A percentile compares a stretch with the other conserved stretches of the same genome.
Conservation (phyloP, 306 rosid genomes). For the Trifolium dubium region DNA sequence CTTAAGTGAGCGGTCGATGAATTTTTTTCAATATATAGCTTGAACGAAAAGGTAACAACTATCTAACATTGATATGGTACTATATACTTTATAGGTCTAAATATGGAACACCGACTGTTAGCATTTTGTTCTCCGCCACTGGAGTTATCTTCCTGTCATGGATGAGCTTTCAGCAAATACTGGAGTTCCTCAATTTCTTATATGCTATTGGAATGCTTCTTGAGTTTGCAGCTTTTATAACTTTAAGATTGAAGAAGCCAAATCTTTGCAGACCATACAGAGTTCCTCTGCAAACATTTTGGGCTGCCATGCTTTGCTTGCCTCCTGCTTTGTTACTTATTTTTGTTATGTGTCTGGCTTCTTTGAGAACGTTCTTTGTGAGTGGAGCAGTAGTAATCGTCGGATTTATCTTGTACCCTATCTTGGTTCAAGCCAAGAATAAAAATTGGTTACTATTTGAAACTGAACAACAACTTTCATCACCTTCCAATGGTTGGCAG, state of each 20-base stretch:
- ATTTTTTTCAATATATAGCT: not conserved
- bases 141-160: conserved; percentile 91
- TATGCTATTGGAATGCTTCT: conserved; percentile 90
- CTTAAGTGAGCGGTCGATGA: not conserved
- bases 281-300: conserved; percentile 76
- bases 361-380: conserved; percentile 65
- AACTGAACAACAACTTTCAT: conserved; percentile 45
- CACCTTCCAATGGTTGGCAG: conserved; percentile 39
- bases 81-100: conserved; percentile 59
- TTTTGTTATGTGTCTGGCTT: conserved; percentile 89
- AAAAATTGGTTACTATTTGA: conserved; percentile 56
- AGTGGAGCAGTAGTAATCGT: conserved; percentile 58
- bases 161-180: conserved; percentile 92
- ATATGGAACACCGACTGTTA: conserved; percentile 84
- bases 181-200: conserved; percentile 87
- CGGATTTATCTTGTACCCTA: conserved; percentile 71
- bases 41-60: conserved; percentile 32
- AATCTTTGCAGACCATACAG: conserved; percentile 80
- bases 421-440: conserved; percentile 61
- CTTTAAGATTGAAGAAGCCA: conserved; percentile 71
- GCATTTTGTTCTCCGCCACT: conserved; percentile 80
- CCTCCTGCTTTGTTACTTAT: conserved; percentile 77
- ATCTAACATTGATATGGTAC: conserved; percentile 30
- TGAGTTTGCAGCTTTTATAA: conserved; percentile 82
- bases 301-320: conserved; percentile 71